Conservation (phyloP, 2,329 filamentous ascomycete species). For the Phyllosticta citrichinensis region DNA sequence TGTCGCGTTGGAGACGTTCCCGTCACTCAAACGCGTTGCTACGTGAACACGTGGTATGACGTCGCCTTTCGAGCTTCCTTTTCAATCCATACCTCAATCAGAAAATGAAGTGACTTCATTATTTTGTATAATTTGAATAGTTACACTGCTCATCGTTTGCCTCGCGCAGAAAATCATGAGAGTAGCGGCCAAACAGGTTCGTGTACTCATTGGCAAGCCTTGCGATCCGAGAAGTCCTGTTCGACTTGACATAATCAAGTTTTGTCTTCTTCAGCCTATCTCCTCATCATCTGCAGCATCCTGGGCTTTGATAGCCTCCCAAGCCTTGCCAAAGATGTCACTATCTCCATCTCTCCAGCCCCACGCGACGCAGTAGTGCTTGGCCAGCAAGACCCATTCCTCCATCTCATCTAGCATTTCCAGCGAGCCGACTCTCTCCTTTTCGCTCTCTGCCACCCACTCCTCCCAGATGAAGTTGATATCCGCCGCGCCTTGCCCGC, state of each 20-base stretch:
- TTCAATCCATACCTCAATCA: no score
- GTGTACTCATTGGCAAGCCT: neutral
- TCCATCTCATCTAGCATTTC: constrained; percentile 94
- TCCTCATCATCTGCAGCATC: constrained; percentile 3
- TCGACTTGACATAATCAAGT: neutral
- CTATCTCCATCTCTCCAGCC: constrained; percentile 54
- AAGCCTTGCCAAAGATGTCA: constrained; percentile 4
- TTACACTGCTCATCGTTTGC: no score
- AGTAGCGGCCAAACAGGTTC: no score
- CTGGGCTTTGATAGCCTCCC: neutral
- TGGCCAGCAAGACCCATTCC: constrained; percentile 79
- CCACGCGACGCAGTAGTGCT: constrained; percentile 87
- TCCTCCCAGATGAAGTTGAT: constrained; percentile 63
- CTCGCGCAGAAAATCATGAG: no score
- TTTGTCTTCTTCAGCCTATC: neutral
- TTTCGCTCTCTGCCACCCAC: constrained; percentile 64
- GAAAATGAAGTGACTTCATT: no score
- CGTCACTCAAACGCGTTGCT: neutral
- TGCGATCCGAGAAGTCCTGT: neutral
- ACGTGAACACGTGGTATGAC: neutral
- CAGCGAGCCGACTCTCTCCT: constrained; percentile 59
- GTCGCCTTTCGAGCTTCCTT: neutral
- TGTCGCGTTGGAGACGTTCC: neutral
- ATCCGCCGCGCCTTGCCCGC: constrained; percentile 47
- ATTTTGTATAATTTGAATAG: no score